A percentile compares a stretch with the other conserved stretches of the same genome.
Conservation (phyloP, 768 basidiomycete genomes). For the Psilocybe subaeruginosa region DNA sequence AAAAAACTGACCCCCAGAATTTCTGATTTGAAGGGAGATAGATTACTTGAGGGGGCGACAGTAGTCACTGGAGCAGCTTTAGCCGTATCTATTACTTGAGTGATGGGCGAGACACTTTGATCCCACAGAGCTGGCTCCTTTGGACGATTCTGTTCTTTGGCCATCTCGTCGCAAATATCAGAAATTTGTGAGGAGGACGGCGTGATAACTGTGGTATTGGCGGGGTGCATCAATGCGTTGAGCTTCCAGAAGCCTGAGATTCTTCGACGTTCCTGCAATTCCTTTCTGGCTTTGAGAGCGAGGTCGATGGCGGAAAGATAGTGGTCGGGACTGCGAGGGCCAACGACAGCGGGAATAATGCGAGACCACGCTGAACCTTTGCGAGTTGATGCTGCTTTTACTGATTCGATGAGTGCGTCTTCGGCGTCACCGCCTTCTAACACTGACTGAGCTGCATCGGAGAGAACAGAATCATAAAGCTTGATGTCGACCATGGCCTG, state of each 20-base stretch:
- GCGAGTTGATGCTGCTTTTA: constrained; percentile 42
- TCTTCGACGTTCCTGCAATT: constrained; percentile 40
- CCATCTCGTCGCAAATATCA: constrained; percentile 30
- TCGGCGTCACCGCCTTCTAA: constrained; percentile 38
- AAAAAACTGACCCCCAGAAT: too few relatives aligned
- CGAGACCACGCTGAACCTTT: constrained; percentile 44
- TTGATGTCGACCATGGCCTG: constrained; percentile 38
- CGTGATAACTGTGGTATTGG: constrained; percentile 29
- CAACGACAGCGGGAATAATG: constrained; percentile 36
- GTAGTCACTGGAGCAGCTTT: background rate
- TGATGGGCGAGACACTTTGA: background rate
- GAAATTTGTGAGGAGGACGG: constrained; percentile 40
- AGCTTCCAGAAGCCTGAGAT: constrained; percentile 47
- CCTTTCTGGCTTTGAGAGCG: constrained; percentile 45
- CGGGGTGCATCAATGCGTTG: constrained; percentile 34
- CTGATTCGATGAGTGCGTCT: constrained; percentile 44
- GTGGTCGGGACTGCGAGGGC: constrained; percentile 40
- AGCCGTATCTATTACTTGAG: background rate
- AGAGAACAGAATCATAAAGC: constrained; percentile 34
- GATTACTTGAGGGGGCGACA: background rate
- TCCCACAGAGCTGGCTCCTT: background rate
- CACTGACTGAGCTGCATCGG: constrained; percentile 29
- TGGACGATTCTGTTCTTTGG: constrained; percentile 23
- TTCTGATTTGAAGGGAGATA: too few relatives aligned
- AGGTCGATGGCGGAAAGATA: constrained; percentile 50